These are phyloP conservation scores for Baorangia bicolor DNA, from an alignment of 768 basidiomycete genomes.

Conservation along the genomic window DNA sequence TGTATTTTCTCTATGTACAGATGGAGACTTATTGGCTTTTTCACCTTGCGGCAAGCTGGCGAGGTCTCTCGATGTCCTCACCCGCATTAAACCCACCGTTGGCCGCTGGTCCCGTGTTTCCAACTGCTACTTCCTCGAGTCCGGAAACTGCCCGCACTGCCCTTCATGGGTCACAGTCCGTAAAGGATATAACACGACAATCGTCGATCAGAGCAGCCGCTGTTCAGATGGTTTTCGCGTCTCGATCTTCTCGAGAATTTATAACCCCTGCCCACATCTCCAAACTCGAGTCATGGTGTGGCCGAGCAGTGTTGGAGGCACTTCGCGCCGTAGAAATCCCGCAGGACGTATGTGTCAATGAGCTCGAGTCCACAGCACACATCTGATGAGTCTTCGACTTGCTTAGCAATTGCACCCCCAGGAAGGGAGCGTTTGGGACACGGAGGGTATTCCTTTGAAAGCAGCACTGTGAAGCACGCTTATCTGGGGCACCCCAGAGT, in stretches of 20 bases:
- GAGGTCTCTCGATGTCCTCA: conserved; percentile 28
- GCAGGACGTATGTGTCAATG: conserved; percentile 41
- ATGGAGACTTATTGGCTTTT: conserved; percentile 86
- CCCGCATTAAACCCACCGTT: conserved; percentile 39
- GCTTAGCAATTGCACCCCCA: conserved; percentile 52
- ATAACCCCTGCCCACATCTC: conserved; percentile 68
- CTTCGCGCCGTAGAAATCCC: conserved; percentile 48
- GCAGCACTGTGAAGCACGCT: conserved; percentile 8
- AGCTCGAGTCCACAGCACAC: not conserved
- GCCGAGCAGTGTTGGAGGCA: conserved; percentile 58
- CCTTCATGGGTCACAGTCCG: not conserved
- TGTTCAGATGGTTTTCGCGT: conserved; percentile 81
- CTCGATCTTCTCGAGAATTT: conserved; percentile 67
- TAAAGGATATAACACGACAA: conserved; percentile 4
- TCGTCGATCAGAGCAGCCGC: conserved; percentile 69
- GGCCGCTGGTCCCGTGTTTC: conserved; percentile 43
- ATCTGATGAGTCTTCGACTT: conserved; percentile 11
- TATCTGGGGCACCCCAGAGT: not conserved
- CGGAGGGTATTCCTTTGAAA: not conserved
- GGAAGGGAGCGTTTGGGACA: conserved; percentile 58
- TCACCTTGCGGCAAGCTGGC: conserved; percentile 76
- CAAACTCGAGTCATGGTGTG: conserved; percentile 60
- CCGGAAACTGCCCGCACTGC: conserved; percentile 7
- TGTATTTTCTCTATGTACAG: conserved; percentile 36
- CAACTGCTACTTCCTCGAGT: conserved; percentile 15